Conservation (phyloP, 352 stramenopile species). For the Albugo candida region DNA sequence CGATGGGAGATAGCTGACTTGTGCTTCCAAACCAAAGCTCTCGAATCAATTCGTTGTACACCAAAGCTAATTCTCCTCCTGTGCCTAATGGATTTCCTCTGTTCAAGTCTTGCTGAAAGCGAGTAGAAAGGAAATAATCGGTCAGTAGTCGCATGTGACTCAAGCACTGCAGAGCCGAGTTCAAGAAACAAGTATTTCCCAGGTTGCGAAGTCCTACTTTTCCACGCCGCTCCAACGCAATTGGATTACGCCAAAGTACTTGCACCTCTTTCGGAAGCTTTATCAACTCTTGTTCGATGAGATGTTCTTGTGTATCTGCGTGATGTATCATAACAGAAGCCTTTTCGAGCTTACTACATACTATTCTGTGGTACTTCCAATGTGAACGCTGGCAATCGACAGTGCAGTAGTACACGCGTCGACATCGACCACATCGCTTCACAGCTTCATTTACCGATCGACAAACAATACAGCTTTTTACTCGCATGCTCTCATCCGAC, state of each 20-base stretch:
- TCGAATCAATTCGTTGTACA: conserved; percentile 89
- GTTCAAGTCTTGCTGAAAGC: conserved; percentile 91
- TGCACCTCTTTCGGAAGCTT: neutral
- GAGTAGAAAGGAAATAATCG: conserved; percentile 86
- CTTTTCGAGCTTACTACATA: conserved; percentile 20
- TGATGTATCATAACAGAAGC: conserved; percentile 21
- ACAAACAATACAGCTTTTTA: conserved; percentile 50
- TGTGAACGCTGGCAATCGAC: conserved; percentile 47
- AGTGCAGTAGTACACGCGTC: conserved; percentile 62
- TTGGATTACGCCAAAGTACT: neutral
- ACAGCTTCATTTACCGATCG: conserved; percentile 18
- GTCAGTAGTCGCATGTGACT: conserved; percentile 85
- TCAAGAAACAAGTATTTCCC: conserved; percentile 81
- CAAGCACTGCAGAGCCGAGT: conserved; percentile 82
- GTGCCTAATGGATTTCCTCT: conserved; percentile 89
- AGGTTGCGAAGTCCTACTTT: conserved; percentile 72
- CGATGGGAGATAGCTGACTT: conserved; percentile 39
- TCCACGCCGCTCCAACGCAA: conserved; percentile 24
- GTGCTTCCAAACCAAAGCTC: conserved; percentile 87
- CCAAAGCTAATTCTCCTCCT: conserved; percentile 81
- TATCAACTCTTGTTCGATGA: conserved; percentile 5
- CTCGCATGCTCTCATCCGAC: conserved; percentile 14
- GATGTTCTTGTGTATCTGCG: conserved; percentile 17
- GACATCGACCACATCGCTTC: conserved; percentile 58
- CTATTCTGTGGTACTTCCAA: conserved; percentile 61